Base-by-base conservation (phyloP, 2,329 filamentous ascomycete genomes). In the Phyllosticta ampelicida region DNA sequence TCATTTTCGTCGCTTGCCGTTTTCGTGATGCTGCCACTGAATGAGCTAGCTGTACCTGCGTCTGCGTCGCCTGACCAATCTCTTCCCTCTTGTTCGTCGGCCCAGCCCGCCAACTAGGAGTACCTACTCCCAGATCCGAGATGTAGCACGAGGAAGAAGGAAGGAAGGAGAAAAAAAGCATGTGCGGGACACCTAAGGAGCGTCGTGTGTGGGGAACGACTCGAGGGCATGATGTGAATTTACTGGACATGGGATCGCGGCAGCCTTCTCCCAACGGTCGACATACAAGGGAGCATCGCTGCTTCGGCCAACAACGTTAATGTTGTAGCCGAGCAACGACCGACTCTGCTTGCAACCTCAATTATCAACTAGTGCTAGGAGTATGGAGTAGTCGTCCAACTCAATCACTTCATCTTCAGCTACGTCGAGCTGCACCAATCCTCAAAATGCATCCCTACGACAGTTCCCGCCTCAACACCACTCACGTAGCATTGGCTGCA, bases 1-100 rank as follows among this genome's bases (percentile, higher is more conserved):
- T 53, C 30, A 49, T 49, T 53, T 58, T 51, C 55, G 49, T 13
- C 51, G 55, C 51, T 30, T 58, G 23, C 48, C 26, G 21, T 56
- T 29, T 18, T 29, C 19, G 19, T 49, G 3, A 23, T 11, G 21
- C 8, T 11, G 55, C 50, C 23, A 30, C 36, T 51, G 11, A 13
- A 28, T 19, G 48, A 28, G 54, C 48, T n/a, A n/a, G n/a, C 26
- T 36, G 20, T 23, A 19, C 9, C 29, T 26, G 21, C 9, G 18
- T 19, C 48, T 48, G 55, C 51, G 29, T 36, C 54, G 54, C 8
- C 16, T 48, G 26, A 49, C 21, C 23, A 49, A 56, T 56, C 54
- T 19, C 49, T 18, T 5, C 48, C 1, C 13, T 9, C 13, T 8
- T 44, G 36, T 44, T n/a, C 36, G 36, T 44, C 36, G n/a, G 36